These are phyloP conservation scores for Reutealis trisperma DNA, from an alignment of 345 rosid genomes.

Conservation along the genomic window DNA sequence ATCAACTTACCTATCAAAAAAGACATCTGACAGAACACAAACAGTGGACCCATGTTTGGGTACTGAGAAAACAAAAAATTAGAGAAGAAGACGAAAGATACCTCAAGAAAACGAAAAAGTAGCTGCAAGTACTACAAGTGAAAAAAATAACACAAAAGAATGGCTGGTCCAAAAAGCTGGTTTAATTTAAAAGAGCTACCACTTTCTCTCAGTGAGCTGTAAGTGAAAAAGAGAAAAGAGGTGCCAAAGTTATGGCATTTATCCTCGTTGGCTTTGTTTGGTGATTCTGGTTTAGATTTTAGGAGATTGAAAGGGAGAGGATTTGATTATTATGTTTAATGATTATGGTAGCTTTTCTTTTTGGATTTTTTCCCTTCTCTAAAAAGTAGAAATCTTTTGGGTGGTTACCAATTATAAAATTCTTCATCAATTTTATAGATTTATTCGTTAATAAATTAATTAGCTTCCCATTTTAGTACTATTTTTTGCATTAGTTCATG, in stretches of 20 bases:
- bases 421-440: too few relatives aligned
- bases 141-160: neutral
- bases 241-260: neutral
- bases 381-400: too few relatives aligned
- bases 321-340: too few relatives aligned
- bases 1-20: conserved; percentile 7
- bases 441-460: too few relatives aligned
- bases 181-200: neutral
- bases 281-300: conserved; percentile 1
- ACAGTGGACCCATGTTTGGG: conserved; percentile 7
- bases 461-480: too few relatives aligned
- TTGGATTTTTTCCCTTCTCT: too few relatives aligned
- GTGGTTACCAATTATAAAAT: too few relatives aligned
- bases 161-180: conserved; percentile 5
- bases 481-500: too few relatives aligned
- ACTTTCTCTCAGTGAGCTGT: conserved; percentile 19
- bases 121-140: neutral
- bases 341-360: too few relatives aligned
- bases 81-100: neutral
- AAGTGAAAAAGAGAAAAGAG: neutral
- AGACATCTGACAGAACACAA: conserved; percentile 7
- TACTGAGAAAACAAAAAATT: neutral
- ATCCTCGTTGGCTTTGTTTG: neutral
- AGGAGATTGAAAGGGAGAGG: neutral
- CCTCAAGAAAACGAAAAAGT: conserved; percentile 5